Evolutionary conservation across 257 asterid species (phyloP).

Genomic region (Anisodus tanguticus): DNA sequence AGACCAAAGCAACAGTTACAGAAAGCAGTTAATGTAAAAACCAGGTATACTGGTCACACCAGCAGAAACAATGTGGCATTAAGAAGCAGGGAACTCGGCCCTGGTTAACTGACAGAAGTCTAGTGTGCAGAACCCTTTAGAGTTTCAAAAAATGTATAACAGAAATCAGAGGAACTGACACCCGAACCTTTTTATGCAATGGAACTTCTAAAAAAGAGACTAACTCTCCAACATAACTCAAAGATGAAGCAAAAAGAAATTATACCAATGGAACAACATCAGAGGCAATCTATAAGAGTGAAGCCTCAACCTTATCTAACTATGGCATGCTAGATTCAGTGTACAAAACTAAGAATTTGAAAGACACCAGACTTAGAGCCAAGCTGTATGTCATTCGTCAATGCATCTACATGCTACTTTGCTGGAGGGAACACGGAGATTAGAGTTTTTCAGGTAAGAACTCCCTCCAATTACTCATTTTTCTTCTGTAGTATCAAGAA

Average conservation of each 20-base stretch:
- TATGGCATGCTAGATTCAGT: conserved; percentile 32
- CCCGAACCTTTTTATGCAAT: neutral
- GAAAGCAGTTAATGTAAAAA: conserved; percentile 29
- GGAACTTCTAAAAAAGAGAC: neutral
- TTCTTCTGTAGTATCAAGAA: too few species aligned
- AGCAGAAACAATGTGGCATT: conserved; percentile 29
- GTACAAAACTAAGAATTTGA: neutral
- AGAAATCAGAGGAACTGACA: neutral
- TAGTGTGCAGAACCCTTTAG: conserved; percentile 22
- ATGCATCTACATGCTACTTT: too few species aligned
- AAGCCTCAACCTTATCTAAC: conserved; percentile 37
- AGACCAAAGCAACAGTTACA: conserved; percentile 27
- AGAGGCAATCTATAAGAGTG: conserved; percentile 36
- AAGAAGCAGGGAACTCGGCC: conserved; percentile 43
- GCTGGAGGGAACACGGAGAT: too few species aligned
- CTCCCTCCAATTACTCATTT: too few species aligned
- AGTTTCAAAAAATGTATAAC: conserved; percentile 5
- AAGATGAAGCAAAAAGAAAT: neutral
- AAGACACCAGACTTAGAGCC: too few species aligned
- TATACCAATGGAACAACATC: neutral
- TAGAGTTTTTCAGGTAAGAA: too few species aligned
- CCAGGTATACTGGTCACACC: conserved; percentile 18
- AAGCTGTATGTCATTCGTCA: too few species aligned
- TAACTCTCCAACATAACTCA: neutral
- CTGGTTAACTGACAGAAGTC: conserved; percentile 43